These are phyloP conservation scores for Citrus maxima DNA, from an alignment of 345 rosid genomes.

Conservation along the genomic window DNA sequence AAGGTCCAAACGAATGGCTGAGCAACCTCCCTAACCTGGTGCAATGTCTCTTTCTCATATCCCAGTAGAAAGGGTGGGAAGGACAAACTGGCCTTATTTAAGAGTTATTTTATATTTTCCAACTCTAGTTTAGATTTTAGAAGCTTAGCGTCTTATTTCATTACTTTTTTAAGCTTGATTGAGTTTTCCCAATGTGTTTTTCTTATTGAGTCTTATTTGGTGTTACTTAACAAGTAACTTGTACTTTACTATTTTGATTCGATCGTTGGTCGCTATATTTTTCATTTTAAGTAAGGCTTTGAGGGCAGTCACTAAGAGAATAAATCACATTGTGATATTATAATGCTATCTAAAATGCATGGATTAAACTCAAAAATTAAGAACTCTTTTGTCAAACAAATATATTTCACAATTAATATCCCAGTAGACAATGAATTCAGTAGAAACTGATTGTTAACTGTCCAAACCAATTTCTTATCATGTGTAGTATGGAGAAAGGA, in stretches of 20 bases:
- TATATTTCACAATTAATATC: background rate
- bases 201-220: too few relatives aligned
- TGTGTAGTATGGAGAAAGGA: slow-evolving; percentile 4
- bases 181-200: too few relatives aligned
- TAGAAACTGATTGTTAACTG: background rate
- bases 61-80: background rate
- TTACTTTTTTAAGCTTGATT: too few relatives aligned
- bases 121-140: too few relatives aligned
- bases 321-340: background rate
- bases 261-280: too few relatives aligned
- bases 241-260: too few relatives aligned
- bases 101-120: too few relatives aligned
- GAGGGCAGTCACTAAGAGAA: background rate
- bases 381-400: slow-evolving; percentile 4
- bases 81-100: too few relatives aligned
- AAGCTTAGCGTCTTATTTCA: too few relatives aligned
- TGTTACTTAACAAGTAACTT: too few relatives aligned
- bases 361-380: background rate
- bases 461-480: background rate
- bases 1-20: background rate
- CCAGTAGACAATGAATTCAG: background rate
- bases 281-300: too few relatives aligned
- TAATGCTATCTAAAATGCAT: background rate
- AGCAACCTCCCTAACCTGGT: background rate
- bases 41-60: background rate